Conservation (phyloP, 495 filamentous ascomycete genomes). For the Penicillium riverlandense region DNA sequence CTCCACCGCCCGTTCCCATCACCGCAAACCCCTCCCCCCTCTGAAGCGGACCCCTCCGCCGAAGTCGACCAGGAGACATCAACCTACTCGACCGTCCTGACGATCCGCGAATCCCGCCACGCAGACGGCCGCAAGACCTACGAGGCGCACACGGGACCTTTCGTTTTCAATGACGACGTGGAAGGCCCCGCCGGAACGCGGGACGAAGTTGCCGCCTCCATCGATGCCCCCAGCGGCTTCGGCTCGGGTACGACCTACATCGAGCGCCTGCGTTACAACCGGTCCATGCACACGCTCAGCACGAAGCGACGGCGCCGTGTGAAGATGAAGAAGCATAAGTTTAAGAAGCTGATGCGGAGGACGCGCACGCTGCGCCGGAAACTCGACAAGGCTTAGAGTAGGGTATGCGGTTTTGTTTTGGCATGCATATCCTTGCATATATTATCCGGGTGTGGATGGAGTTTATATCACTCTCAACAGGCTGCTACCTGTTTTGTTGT, state of each 20-base stretch:
- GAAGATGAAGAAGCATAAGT: constrained; percentile 99
- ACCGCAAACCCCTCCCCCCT: constrained; percentile 13
- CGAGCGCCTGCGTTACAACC: constrained; percentile 32
- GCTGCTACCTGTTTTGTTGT: neutral
- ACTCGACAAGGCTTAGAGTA: constrained; percentile 53
- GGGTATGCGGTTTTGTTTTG: neutral
- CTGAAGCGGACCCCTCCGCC: constrained; percentile 13
- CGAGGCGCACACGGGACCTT: constrained; percentile 39
- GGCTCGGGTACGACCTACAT: constrained; percentile 30
- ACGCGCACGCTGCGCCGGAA: constrained; percentile 86
- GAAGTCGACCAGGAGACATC: constrained; percentile 32
- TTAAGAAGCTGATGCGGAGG: constrained; percentile 94
- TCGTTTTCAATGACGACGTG: constrained; percentile 29
- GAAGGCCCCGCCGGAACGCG: constrained; percentile 23
- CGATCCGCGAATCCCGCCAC: constrained; percentile 69
- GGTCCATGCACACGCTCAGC: constrained; percentile 59
- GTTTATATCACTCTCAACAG: neutral
- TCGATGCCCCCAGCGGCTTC: constrained; percentile 24
- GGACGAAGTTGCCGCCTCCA: constrained; percentile 13
- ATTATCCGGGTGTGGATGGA: constrained; percentile 7
- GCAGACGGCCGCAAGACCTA: constrained; percentile 61
- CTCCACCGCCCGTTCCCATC: constrained; percentile 61
- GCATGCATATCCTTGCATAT: constrained; percentile 23
- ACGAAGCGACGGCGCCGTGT: constrained; percentile 81
- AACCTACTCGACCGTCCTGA: constrained; percentile 72